Percentiles rank a stretch among this genome's conserved stretches.
Evolutionary conservation across 108 stramenopile genomes (phyloP).

Genomic region (Cyclotella cryptica): DNA sequence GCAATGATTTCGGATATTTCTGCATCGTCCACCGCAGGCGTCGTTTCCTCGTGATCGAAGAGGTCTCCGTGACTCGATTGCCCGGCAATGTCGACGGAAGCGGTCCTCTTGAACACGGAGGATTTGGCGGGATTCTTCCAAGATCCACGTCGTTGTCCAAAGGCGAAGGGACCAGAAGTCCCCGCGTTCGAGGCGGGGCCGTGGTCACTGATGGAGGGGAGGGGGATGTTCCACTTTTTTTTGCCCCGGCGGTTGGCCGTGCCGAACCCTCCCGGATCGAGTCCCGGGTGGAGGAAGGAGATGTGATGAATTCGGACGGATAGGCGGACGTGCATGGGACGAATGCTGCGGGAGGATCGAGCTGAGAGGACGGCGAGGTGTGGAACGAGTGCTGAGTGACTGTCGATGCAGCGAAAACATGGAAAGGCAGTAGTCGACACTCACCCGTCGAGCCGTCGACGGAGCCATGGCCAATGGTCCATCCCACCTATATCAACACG

Average conservation of each 20-base stretch:
- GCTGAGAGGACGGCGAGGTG: background rate
- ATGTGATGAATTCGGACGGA: conserved; percentile 54
- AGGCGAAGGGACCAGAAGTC: conserved; percentile 31
- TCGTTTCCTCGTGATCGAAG: background rate
- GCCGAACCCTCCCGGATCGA: conserved; percentile 29
- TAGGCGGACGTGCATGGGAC: conserved; percentile 51
- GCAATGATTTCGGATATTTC: conserved; percentile 41
- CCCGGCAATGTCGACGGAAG: background rate
- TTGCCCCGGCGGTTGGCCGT: background rate
- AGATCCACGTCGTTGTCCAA: conserved; percentile 29
- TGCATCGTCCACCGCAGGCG: conserved; percentile 20
- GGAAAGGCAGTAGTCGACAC: too few relatives aligned
- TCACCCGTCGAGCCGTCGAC: background rate
- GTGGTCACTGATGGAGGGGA: background rate
- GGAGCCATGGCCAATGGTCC: background rate
- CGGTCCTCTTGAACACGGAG: background rate
- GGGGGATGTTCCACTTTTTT: background rate
- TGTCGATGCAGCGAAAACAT: background rate
- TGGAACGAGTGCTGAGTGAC: background rate
- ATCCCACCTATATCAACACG: background rate
- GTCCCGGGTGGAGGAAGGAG: conserved; percentile 46
- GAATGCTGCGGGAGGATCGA: conserved; percentile 15
- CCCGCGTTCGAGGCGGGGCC: background rate
- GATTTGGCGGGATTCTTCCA: conserved; percentile 36
- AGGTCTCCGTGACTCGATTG: background rate